Evolutionary conservation across 495 filamentous ascomycete species (phyloP).

Genomic region (Daldinia grandis): DNA sequence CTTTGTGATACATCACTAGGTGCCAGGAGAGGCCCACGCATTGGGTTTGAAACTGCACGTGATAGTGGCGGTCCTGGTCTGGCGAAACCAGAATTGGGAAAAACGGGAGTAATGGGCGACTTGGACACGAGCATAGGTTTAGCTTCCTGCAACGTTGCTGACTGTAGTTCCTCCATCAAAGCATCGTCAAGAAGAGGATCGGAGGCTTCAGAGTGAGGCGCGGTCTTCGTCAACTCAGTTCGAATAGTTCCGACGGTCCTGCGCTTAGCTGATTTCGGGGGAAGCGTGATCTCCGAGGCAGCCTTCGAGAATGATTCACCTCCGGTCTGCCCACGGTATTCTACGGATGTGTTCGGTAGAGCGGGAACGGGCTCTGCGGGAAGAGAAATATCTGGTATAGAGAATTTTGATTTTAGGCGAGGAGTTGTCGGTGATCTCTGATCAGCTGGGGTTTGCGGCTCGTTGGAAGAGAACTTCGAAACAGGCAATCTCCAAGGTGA

Average conservation of each 20-base stretch:
- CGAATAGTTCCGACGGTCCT: slow-evolving; percentile 66
- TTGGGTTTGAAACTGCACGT: slow-evolving; percentile 59
- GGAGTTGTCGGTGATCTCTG: slow-evolving; percentile 34
- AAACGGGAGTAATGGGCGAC: slow-evolving; percentile 77
- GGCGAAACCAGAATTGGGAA: slow-evolving; percentile 55
- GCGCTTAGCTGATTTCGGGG: slow-evolving; percentile 52
- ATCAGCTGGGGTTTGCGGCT: slow-evolving; percentile 14
- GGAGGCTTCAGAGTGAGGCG: slow-evolving; percentile 64
- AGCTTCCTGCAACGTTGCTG: slow-evolving; percentile 82
- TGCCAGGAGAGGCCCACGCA: slow-evolving; percentile 52
- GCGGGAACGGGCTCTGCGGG: slow-evolving; percentile 27
- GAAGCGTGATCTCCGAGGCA: slow-evolving; percentile 30
- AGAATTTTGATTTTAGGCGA: slow-evolving; percentile 61
- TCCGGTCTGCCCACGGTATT: slow-evolving; percentile 8
- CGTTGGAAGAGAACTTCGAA: slow-evolving; percentile 46
- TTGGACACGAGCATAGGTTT: slow-evolving; percentile 83
- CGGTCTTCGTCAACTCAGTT: slow-evolving; percentile 56
- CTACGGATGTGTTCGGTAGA: slow-evolving; percentile 13
- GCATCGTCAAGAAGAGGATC: slow-evolving; percentile 80
- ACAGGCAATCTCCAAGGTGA: slow-evolving; percentile 40
- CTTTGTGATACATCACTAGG: slow-evolving; percentile 51
- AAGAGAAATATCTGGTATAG: slow-evolving; percentile 52
- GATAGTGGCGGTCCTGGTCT: slow-evolving; percentile 47
- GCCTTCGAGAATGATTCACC: slow-evolving; percentile 16
- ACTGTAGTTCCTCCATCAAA: slow-evolving; percentile 88